Base-by-base conservation (phyloP, 1,284 basidiomycete species). In the Naganishia cerealis region DNA sequence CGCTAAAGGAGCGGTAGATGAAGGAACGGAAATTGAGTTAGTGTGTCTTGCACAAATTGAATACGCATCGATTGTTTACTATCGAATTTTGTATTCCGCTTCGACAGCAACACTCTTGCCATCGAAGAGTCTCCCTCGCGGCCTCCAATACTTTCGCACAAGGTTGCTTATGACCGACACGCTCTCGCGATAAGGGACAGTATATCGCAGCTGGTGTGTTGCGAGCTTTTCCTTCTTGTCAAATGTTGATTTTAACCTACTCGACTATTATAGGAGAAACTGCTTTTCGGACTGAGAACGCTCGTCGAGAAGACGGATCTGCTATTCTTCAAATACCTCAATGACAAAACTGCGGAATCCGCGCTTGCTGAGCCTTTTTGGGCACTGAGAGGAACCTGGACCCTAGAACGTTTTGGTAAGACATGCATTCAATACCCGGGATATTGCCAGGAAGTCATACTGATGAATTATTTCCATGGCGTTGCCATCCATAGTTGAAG, bases 21-120 rank as follows among this genome's bases (percentile, higher is more conserved):
- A 67, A 33, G 65, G 66, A 24, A 70, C 69, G 8, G 69, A 70
- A 56, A 70, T 70, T 18, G 69, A 70, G 69, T 70, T 39, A 57
- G 69, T 67, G 18, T 48, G 39, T 65, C 8, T 57, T 55, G 50
- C 15, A 59, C 29, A 21, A 38, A 16, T 2, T 16, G 24, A 18
- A 18, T 26, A 1, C 15, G 24, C 21, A 26, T 21, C 15, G 0
- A 12, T 16, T 26, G 50, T 13, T n/a, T 12, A 21, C 8, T 42
- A 6, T 33, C 38, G 16, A 18, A 26, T 46, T 10, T 24, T 54
- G 42, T 21, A 8, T 13, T 6, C 15, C 24, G 16, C 15, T n/a
- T 12, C 39, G n/a, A 36, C 12, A 69, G 67, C 57, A 69, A 69
- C 40, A 59, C 66, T 16, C 42, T 65, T 8, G 67, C 56, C 8